These are phyloP conservation scores for Penicillium crystallinum DNA, from an alignment of 495 filamentous ascomycete genomes.

Conservation along the genomic window DNA sequence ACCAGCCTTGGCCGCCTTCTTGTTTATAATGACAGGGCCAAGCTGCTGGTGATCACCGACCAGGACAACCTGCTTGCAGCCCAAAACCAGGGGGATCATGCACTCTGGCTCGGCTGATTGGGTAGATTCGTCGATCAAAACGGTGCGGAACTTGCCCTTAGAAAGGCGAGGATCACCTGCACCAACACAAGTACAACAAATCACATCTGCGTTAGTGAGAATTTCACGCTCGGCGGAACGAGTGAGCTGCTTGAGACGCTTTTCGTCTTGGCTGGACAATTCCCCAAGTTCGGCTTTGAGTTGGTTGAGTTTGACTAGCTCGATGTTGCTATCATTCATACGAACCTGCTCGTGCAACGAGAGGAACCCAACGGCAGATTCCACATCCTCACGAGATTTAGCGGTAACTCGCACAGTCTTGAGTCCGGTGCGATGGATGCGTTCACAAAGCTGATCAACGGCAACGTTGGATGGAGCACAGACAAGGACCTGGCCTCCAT, in stretches of 20 bases:
- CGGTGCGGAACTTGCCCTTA: conserved; percentile 97
- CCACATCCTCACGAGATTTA: conserved; percentile 97
- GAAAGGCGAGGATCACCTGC: conserved; percentile 92
- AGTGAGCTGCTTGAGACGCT: conserved; percentile 93
- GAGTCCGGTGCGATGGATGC: conserved; percentile 88
- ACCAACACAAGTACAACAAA: conserved; percentile 98
- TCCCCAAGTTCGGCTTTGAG: conserved; percentile 90
- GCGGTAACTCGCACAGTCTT: conserved; percentile 98
- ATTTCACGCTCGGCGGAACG: conserved; percentile 94
- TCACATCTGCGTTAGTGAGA: conserved; percentile 91
- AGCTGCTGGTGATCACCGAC: conserved; percentile 99
- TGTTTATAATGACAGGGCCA: conserved; percentile 99
- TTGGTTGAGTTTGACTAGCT: conserved; percentile 84
- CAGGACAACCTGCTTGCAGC: conserved; percentile 96
- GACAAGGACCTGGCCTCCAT: conserved; percentile 89
- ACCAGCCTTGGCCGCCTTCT: conserved; percentile 97
- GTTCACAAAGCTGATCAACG: conserved; percentile 96
- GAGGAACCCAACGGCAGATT: conserved; percentile 91
- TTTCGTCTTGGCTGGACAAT: conserved; percentile 93
- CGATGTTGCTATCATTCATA: conserved; percentile 92
- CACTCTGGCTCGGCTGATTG: conserved; percentile 99
- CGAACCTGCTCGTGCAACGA: conserved; percentile 96
- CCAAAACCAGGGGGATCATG: conserved; percentile 96
- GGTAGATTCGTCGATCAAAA: conserved; percentile 96
- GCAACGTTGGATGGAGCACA: conserved; percentile 98